Conservation (phyloP, 768 basidiomycete genomes). For the Pholiota conissans region DNA sequence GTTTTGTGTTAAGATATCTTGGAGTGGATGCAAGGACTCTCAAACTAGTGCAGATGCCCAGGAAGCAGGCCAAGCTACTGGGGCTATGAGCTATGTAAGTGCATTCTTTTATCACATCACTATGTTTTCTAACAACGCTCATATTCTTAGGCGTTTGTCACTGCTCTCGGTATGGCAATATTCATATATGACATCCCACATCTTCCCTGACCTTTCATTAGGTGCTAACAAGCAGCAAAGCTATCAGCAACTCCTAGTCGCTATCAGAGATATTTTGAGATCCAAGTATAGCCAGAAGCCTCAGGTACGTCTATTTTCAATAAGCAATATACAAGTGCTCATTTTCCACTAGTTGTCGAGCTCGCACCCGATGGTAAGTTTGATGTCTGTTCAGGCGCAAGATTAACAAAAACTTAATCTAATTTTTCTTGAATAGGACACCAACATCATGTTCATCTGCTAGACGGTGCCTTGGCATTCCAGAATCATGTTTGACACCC, state of each 20-base stretch:
- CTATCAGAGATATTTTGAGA: conserved; percentile 37
- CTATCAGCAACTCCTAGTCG: conserved; percentile 42
- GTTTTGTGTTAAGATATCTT: conserved; percentile 60
- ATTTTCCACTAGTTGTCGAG: conserved; percentile 37
- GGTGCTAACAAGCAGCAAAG: conserved; percentile 41
- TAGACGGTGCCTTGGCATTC: conserved; percentile 19
- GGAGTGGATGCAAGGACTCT: conserved; percentile 79
- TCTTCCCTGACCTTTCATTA: conserved; percentile 12
- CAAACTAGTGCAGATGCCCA: conserved; percentile 82
- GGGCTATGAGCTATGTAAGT: conserved; percentile 80
- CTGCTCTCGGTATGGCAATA: conserved; percentile 44
- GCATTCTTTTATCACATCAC: not conserved
- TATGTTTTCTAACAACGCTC: not conserved
- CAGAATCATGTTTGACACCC: no score
- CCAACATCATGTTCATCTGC: conserved; percentile 39
- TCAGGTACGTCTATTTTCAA: conserved; percentile 24
- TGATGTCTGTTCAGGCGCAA: no score
- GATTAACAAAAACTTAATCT: not conserved
- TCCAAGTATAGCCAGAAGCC: conserved; percentile 45
- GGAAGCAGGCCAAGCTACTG: conserved; percentile 65
- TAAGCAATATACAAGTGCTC: conserved; percentile 1
- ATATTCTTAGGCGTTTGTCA: conserved; percentile 56
- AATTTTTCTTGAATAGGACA: conserved; percentile 29
- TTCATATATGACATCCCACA: not conserved
- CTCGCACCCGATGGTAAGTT: conserved; percentile 39